phyloP scores from a whole-genome alignment of 1,284 basidiomycete species.

The Fistulinella staudtii region DNA sequence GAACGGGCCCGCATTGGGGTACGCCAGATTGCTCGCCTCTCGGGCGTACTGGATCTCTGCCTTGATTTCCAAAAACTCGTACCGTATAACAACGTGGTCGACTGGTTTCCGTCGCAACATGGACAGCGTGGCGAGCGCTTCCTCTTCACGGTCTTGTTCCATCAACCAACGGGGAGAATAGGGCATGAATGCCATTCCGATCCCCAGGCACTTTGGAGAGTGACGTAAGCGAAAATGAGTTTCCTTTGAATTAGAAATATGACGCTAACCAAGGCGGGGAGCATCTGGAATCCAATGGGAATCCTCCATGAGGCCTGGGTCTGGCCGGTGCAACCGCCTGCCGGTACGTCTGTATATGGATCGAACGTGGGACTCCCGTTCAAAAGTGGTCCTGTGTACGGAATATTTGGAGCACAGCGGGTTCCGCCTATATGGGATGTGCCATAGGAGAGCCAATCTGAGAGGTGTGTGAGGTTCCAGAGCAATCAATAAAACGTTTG shows the following conservation, averaged over 20 bases:
- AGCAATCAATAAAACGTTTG: not conserved
- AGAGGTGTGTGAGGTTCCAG: not conserved
- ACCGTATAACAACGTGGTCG: slow-evolving; percentile 18
- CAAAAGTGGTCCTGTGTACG: slow-evolving; percentile 33
- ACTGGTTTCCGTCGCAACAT: slow-evolving; percentile 22
- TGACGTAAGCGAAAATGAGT: slow-evolving; percentile 1
- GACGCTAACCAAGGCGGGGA: slow-evolving; percentile 29
- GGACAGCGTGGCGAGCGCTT: slow-evolving; percentile 29
- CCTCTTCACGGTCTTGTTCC: slow-evolving; percentile 31
- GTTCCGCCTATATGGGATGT: slow-evolving; percentile 36
- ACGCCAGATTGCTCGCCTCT: slow-evolving; percentile 17
- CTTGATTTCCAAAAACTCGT: slow-evolving; percentile 33
- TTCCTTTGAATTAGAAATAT: not conserved
- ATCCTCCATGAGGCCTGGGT: slow-evolving; percentile 31
- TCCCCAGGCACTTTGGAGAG: slow-evolving; percentile 24
- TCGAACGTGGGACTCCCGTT: slow-evolving; percentile 33
- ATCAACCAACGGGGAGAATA: slow-evolving; percentile 37
- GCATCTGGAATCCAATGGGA: slow-evolving; percentile 30
- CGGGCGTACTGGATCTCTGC: slow-evolving; percentile 29
- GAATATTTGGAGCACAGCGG: slow-evolving; percentile 27
- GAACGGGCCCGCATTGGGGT: slow-evolving; percentile 23
- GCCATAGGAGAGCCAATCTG: slow-evolving; percentile 34
- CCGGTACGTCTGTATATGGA: slow-evolving; percentile 29
- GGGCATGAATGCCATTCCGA: slow-evolving; percentile 35
- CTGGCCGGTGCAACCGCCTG: slow-evolving; percentile 31